These are phyloP conservation scores for Lithocarpus polystachyus DNA, from an alignment of 306 rosid genomes.

Conservation along the genomic window DNA sequence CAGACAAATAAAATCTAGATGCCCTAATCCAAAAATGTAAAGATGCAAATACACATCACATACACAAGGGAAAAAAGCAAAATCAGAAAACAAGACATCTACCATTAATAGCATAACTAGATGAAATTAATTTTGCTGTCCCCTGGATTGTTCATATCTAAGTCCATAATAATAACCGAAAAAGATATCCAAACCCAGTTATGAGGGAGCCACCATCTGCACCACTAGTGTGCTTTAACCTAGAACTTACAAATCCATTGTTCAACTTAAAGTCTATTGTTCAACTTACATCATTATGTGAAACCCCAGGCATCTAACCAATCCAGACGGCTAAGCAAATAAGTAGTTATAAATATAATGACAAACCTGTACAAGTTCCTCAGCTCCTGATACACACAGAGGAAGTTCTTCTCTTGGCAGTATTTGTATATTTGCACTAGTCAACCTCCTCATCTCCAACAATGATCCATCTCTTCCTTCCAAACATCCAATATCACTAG, in stretches of 20 bases:
- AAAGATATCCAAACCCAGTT: not conserved
- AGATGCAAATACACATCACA: too few relatives aligned
- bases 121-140: not conserved
- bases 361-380: conserved; percentile 86
- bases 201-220: not conserved
- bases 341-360: conserved; percentile 12
- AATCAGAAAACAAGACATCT: not conserved
- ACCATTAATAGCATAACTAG: not conserved
- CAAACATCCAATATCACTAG: conserved; percentile 76
- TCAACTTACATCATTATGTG: conserved; percentile 4
- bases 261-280: conserved; percentile 18
- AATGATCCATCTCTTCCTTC: conserved; percentile 86
- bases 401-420: conserved; percentile 84
- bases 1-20: too few relatives aligned
- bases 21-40: too few relatives aligned
- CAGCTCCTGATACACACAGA: conserved; percentile 49
- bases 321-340: conserved; percentile 8
- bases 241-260: too few relatives aligned
- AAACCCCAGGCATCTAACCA: conserved; percentile 13
- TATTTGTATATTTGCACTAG: conserved; percentile 81
- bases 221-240: conserved; percentile 16
- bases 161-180: not conserved
- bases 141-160: not conserved
- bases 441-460: conserved; percentile 65
- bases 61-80: too few relatives aligned